These are phyloP conservation scores for Microdochium bolleyi DNA, from an alignment of 2,329 filamentous ascomycete species.

Conservation along the genomic window DNA sequence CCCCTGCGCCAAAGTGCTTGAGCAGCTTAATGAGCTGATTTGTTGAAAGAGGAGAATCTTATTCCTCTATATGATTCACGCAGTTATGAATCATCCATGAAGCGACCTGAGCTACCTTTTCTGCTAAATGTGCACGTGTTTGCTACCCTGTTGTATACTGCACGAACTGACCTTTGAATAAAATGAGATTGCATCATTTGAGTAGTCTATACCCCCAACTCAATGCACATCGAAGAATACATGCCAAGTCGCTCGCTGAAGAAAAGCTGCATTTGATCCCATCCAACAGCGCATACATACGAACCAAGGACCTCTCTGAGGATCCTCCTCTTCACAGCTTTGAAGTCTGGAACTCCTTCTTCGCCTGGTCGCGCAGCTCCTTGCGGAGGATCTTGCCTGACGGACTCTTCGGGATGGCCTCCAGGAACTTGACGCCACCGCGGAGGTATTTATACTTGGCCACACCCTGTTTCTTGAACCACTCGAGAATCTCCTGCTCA, in stretches of 20 bases:
- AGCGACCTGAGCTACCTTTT: too few relatives aligned
- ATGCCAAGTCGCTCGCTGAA: too few relatives aligned
- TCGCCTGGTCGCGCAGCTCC: slow-evolving; percentile 20
- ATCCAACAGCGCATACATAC: too few relatives aligned
- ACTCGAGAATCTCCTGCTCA: slow-evolving; percentile 12
- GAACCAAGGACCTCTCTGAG: not conserved
- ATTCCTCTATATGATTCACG: not conserved
- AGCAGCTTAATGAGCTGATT: slow-evolving; percentile 5
- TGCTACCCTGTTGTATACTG: too few relatives aligned
- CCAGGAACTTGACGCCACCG: slow-evolving; percentile 24
- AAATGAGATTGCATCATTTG: too few relatives aligned
- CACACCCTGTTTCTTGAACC: slow-evolving; percentile 13
- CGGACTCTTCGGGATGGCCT: slow-evolving; percentile 25
- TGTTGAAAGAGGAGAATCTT: not conserved
- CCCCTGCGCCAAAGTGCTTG: slow-evolving; percentile 19
- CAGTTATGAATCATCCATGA: too few relatives aligned
- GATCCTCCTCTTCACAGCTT: slow-evolving; percentile 8
- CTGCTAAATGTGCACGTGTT: too few relatives aligned
- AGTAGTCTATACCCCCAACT: too few relatives aligned
- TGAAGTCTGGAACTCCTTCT: slow-evolving; percentile 8
- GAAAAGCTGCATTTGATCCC: too few relatives aligned
- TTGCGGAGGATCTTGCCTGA: slow-evolving; percentile 26
- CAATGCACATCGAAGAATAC: too few relatives aligned
- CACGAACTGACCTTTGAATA: too few relatives aligned
- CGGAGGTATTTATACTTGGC: slow-evolving; percentile 23